Base-by-base conservation (phyloP, 805 yeast genomes). In the Candida vartiovaarae region DNA sequence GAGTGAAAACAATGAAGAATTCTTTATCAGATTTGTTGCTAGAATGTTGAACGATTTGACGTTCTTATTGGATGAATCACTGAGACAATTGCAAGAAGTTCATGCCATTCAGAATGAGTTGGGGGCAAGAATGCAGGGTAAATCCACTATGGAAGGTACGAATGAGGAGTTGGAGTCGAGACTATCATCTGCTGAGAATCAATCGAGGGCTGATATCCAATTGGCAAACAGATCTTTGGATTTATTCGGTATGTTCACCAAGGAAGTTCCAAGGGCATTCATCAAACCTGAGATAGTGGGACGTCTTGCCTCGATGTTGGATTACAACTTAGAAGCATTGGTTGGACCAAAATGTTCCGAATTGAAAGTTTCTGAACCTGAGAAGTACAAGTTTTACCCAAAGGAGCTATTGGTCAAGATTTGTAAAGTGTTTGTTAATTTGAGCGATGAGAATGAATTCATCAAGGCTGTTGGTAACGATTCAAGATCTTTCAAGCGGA, bases 261-360 rank as follows among this genome's bases (percentile, higher is more conserved):
- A 77, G 46, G 91, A 91, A 49, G 86, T 87, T 8, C 96, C 98
- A 7, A 71, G 69, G 41, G 91, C 95, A 0, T 93, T 93, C 65
- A 78, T 80, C 4, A 83, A 87, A 36, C 79, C 86, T 2, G 99
- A 93, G 64, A 81, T 93, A 56, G 96, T 91, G 35, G 96, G 89
- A 55, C 75, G 99, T 63, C 70, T 93, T 49, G 95, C 99, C 0
- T 89, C 95, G 38, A 93, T 93, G 99, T 70, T 93, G 60, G 84
- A 93, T 66, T 91, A 90, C 65, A 93, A 93, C 60, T 68, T 93
- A 48, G 84, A 80, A 40, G 88, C 91, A n/a, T 70, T 93, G 63
- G 97, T 89, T 26, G 99, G 99, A 0, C 97, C 98, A 11, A 84
- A 84, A 59, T 90, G 96, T 66, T 77, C 90, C 8, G 89, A 84